Base-by-base conservation (phyloP, 2,329 filamentous ascomycete genomes). In the Thyridium curvatum region DNA sequence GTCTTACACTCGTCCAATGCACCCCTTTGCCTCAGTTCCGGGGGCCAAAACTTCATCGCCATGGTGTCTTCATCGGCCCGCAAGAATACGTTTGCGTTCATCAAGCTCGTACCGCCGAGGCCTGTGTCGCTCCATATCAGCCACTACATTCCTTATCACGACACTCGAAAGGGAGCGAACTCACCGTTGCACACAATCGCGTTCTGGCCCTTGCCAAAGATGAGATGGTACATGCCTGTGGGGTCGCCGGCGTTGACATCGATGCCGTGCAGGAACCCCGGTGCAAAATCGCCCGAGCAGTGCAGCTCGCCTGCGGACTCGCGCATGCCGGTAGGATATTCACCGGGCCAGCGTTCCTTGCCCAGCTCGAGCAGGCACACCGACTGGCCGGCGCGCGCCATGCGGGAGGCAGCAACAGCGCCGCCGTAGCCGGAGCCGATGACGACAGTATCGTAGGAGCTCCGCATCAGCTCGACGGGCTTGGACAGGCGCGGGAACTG, bases 381-480 rank as follows among this genome's bases (percentile, higher is more conserved):
- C 2, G 64, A 70, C 52, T 80, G 68, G 3, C 67, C 72, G 2
- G 72, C 72, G 39, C 81, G 69, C 3, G 79, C 73, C 70, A 84
- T 77, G 10, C 79, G 69, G 16, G 77, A 76, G 1, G 80, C 81
- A 3, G 81, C 80, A 15, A 85, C 74, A 17, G 72, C 75, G 30
- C 78, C 80, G 17, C 82, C 82, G 54, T 85, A 86, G 1, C 82
- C 82, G 9, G 79, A 83, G 2, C 82, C 81, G 41, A 85, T 75
- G 21, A 85, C 77, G 10, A 86, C 70, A 30, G 74, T 74, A 57
- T 85, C 81, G 47, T 86, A 85, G 7, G 61, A 60, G 40, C 63
- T 60, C 18, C 71, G 66, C 52, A 83, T 70, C 18, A 79, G 58
- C 51, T 79, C 71, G 12, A 81, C 67, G 0, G 74, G 69, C 42